Percentiles rank a stretch among this genome's conserved stretches.
Evolutionary conservation across 23 red algal species (phyloP).

Genomic region (Gracilaria gracilis): DNA sequence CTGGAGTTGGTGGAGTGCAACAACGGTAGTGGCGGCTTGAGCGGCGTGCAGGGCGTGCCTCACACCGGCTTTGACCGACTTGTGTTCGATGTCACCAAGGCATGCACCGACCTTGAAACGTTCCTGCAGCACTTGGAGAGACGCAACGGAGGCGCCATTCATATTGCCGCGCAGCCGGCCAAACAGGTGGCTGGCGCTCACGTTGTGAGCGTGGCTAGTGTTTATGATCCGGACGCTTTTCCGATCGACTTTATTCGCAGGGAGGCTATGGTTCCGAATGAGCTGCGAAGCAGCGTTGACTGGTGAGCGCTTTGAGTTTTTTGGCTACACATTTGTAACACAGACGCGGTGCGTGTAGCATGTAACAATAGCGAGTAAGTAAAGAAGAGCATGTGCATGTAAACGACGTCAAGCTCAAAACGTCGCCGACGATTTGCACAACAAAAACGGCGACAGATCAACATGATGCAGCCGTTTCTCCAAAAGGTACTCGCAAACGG

Average conservation of each 20-base stretch:
- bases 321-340: neutral
- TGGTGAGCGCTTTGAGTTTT: conserved; percentile 49
- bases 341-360: neutral
- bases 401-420: neutral
- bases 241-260: conserved; percentile 77
- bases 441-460: conserved; percentile 33
- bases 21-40: conserved; percentile 47
- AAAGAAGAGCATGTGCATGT: too few relatives aligned
- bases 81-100: conserved; percentile 84
- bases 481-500: conserved; percentile 8
- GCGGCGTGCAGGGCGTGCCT: conserved; percentile 55
- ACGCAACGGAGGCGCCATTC: conserved; percentile 68
- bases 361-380: neutral
- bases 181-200: conserved; percentile 70
- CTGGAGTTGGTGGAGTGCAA: conserved; percentile 80
- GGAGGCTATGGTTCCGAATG: conserved; percentile 56
- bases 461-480: neutral
- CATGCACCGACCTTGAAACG: conserved; percentile 70
- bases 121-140: conserved; percentile 70
- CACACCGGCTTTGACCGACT: conserved; percentile 61
- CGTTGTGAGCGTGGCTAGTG: conserved; percentile 52
- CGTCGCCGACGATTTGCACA: neutral
- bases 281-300: conserved; percentile 56
- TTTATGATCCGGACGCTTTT: conserved; percentile 80
- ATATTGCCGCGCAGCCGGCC: conserved; percentile 41